Percentiles rank a stretch among this genome's conserved stretches.
Conservation (phyloP, 139 green algal genomes). For the Eudorina sp. region DNA sequence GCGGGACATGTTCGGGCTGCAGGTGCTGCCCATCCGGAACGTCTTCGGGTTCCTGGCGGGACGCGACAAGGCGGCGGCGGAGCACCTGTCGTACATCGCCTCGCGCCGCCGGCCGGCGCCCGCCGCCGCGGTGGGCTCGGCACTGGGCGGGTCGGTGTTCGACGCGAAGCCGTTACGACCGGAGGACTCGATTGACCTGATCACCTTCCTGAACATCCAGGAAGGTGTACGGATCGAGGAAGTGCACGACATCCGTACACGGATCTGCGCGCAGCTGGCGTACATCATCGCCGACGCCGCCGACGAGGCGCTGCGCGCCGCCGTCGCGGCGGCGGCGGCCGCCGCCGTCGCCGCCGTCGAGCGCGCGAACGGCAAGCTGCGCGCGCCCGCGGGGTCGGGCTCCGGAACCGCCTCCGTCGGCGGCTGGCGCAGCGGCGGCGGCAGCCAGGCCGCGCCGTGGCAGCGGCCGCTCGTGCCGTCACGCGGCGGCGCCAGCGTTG, state of each 20-base stretch:
- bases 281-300: slow-evolving; percentile 57
- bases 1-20: slow-evolving; percentile 50
- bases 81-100: slow-evolving; percentile 5
- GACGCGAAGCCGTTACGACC: not conserved
- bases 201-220: slow-evolving; percentile 50
- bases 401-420: not conserved
- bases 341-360: slow-evolving; percentile 37
- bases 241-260: slow-evolving; percentile 38
- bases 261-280: slow-evolving; percentile 47
- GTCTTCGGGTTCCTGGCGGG: not conserved
- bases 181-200: slow-evolving; percentile 22
- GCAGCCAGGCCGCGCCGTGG: not conserved
- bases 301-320: slow-evolving; percentile 37
- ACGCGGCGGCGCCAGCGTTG: not conserved
- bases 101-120: slow-evolving; percentile 7
- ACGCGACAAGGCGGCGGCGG: not conserved
- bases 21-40: slow-evolving; percentile 31
- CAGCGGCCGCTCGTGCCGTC: not conserved
- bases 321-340: slow-evolving; percentile 1
- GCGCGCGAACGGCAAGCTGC: slow-evolving; percentile 17
- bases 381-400: not conserved
- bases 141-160: not conserved
- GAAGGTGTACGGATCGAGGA: slow-evolving; percentile 51
- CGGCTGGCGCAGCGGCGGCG: not conserved
- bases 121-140: not conserved